Evolutionary conservation across 2,329 filamentous ascomycete genomes (phyloP), one percentile per base, ranked within the genome.

Genomic region (Zymoseptoria crescenta): DNA sequence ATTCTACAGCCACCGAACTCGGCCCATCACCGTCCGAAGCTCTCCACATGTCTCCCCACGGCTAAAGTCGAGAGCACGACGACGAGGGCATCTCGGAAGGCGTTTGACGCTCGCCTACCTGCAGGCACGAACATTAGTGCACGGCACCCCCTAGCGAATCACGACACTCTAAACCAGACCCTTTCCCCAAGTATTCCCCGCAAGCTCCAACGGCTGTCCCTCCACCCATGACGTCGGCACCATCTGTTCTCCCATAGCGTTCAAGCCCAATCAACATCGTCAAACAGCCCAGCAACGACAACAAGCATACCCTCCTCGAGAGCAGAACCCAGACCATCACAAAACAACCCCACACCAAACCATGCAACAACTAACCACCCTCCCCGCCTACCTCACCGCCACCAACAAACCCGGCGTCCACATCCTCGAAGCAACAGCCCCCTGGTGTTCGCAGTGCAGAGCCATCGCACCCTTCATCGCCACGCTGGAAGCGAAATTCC

Each of bases 391-490:
- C 59, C 62, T 70, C 56, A 68, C 68, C 59, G 70, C 69, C n/a
- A 64, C 62, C 56, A 68, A 69, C 52, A 63, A 67, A 19, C 67
- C 69, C 57, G 70, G 70, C 53, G 58, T 65, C 21, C 62, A 63
- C 24, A 62, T 72, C 54, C 62, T 72, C 21, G 67, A 72, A 64
- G 70, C 67, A 20, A 67, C 66, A n/a, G 63, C 65, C 8, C 61
- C 62, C 21, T 70, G 68, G 68, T 70, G 68, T 58, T 57, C 59
- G 24, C 64, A 70, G 57, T 71, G 70, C 60, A 72, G 71, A 62
- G 69, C 69, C 45, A 71, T 72, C 21, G 63, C 62, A 8, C 70
- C 70, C 1, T 68, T 69, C 49, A 64, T 72, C 45, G 65, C 69
- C n/a, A 68, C 69, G 53, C 60, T 72, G 59, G 62, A 65, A 8